Conservation (phyloP, 805 yeast species). For the Sugiyamaella smithiae region DNA sequence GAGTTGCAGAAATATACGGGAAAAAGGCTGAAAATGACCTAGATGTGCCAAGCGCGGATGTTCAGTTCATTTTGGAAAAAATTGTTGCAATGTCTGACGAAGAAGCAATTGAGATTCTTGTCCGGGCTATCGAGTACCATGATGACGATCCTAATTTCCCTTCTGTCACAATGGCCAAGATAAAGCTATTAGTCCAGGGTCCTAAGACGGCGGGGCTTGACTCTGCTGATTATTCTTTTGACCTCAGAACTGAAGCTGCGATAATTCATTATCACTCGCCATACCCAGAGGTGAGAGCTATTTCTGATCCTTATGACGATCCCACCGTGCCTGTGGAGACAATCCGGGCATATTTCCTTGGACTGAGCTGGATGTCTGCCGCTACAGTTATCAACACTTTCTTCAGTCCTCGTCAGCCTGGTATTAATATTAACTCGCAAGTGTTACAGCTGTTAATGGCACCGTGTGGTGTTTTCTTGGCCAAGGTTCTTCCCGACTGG, state of each 20-base stretch:
- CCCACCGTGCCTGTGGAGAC: conserved; percentile 47
- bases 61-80: conserved; percentile 22
- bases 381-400: conserved; percentile 57
- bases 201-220: conserved; percentile 15
- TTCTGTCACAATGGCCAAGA: conserved; percentile 36
- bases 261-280: conserved; percentile 44
- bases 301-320: conserved; percentile 46
- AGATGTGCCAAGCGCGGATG: conserved; percentile 17
- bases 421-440: conserved; percentile 41
- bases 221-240: conserved; percentile 17
- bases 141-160: conserved; percentile 50
- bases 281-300: conserved; percentile 56
- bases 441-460: conserved; percentile 50
- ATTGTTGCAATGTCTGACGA: conserved; percentile 31
- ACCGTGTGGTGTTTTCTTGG: conserved; percentile 49
- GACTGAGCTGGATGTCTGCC: conserved; percentile 50
- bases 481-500: conserved; percentile 39
- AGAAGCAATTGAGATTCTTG: conserved; percentile 43
- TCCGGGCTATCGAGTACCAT: conserved; percentile 43
- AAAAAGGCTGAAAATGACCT: conserved; percentile 8
- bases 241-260: conserved; percentile 39
- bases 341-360: conserved; percentile 50
- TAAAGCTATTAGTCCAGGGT: conserved; percentile 25
- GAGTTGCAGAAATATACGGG: not conserved
- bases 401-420: conserved; percentile 54